A percentile compares a stretch with the other conserved stretches of the same genome.
These are phyloP conservation scores for Apostasia shenzhenica DNA, from an alignment of 106 monocot species.

Conservation along the genomic window DNA sequence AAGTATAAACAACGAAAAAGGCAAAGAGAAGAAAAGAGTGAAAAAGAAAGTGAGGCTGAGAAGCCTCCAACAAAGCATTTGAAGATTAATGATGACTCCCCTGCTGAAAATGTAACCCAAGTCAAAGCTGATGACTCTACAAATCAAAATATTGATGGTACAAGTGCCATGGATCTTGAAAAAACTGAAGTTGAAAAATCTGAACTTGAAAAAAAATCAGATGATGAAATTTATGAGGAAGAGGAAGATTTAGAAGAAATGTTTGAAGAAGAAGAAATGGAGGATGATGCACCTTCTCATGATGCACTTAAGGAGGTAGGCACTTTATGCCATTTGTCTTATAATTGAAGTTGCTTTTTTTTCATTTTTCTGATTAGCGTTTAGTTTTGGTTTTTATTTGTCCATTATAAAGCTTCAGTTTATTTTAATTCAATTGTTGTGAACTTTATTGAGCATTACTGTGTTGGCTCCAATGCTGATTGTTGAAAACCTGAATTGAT, in stretches of 20 bases:
- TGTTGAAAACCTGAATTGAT: too few species aligned
- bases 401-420: too few species aligned
- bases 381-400: too few species aligned
- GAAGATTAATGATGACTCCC: slow-evolving; percentile 27
- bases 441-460: too few species aligned
- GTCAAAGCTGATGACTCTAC: slow-evolving; percentile 2
- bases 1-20: slow-evolving; percentile 64
- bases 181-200: slow-evolving; percentile 18
- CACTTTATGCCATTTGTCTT: background rate
- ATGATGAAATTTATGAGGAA: slow-evolving; percentile 32
- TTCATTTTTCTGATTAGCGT: background rate
- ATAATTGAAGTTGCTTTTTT: background rate
- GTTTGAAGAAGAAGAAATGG: slow-evolving; percentile 39
- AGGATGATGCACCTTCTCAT: slow-evolving; percentile 14
- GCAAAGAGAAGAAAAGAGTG: slow-evolving; percentile 43
- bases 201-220: slow-evolving; percentile 16
- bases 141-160: slow-evolving; percentile 9
- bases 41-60: slow-evolving; percentile 30
- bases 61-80: slow-evolving; percentile 31
- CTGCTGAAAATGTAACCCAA: slow-evolving; percentile 19
- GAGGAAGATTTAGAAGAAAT: slow-evolving; percentile 75
- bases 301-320: slow-evolving; percentile 29
- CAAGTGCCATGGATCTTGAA: slow-evolving; percentile 10
- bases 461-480: too few species aligned
- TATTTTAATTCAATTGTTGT: too few species aligned